Evolutionary conservation across 148 eudicot species (phyloP).

Genomic region (Vaccinium myrtillus): DNA sequence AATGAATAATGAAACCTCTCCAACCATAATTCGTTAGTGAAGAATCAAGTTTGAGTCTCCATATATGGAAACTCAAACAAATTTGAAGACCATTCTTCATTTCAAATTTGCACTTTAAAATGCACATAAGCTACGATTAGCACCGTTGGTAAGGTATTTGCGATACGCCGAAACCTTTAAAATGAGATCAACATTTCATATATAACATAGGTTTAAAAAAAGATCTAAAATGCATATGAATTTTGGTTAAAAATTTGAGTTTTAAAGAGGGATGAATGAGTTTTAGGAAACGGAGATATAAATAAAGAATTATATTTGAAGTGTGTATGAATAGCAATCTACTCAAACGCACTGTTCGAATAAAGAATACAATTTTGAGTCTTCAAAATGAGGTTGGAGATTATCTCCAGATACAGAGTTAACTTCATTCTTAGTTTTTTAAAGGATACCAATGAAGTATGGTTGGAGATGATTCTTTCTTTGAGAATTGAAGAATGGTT

Average conservation of each 20-base stretch:
- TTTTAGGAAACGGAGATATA: not conserved
- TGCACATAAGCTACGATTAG: not conserved
- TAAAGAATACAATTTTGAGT: not conserved
- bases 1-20: not conserved
- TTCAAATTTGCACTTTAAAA: not conserved
- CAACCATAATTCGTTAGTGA: not conserved
- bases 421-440: not conserved
- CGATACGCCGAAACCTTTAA: not conserved
- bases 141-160: not conserved
- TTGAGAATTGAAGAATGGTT: not conserved
- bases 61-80: not conserved
- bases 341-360: not conserved
- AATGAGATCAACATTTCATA: not conserved
- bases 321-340: not conserved
- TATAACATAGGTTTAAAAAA: not conserved
- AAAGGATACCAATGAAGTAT: not conserved
- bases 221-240: not conserved
- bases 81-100: not conserved
- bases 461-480: not conserved
- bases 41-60: conserved; percentile 3
- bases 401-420: not conserved
- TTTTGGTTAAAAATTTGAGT: not conserved
- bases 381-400: not conserved
- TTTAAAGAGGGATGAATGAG: no score
- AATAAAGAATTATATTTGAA: not conserved